Percentiles rank a stretch among this genome's conserved stretches.
Conservation (phyloP, 1,139 yeast genomes). For the Blastobotrys niveus region DNA sequence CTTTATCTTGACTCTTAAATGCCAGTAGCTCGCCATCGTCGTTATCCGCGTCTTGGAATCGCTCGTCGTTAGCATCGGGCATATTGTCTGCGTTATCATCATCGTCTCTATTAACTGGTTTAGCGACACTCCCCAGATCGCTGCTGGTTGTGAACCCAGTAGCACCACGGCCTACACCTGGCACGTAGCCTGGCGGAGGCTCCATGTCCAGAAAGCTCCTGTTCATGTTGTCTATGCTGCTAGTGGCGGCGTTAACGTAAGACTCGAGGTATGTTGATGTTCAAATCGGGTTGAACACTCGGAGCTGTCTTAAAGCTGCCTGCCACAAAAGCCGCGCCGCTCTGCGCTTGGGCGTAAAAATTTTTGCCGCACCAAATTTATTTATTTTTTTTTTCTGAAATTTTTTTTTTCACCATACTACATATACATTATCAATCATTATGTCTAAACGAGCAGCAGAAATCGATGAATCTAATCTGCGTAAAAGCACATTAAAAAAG, state of each 20-base stretch:
- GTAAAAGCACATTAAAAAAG: conserved; percentile 26
- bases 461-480: conserved; percentile 7
- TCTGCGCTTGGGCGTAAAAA: too few species aligned
- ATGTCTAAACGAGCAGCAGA: conserved; percentile 28
- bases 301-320: too few species aligned
- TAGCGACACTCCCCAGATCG: conserved; percentile 55
- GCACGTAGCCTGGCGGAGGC: conserved; percentile 85
- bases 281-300: not conserved
- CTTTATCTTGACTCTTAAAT: conserved; percentile 29
- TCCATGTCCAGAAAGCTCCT: conserved; percentile 65
- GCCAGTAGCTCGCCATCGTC: conserved; percentile 37
- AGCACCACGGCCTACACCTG: conserved; percentile 95
- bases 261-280: not conserved
- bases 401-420: conserved; percentile 2
- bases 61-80: conserved; percentile 31
- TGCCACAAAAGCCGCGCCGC: too few species aligned
- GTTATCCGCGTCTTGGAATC: conserved; percentile 39
- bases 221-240: conserved; percentile 7
- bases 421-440: not conserved
- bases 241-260: too few species aligned
- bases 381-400: not conserved
- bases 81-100: too few species aligned
- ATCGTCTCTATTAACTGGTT: conserved; percentile 34
- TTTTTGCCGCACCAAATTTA: conserved; percentile 1
- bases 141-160: conserved; percentile 85